A percentile compares a stretch with the other conserved stretches of the same genome.
phyloP scores from a whole-genome alignment of 2,329 filamentous ascomycete species.

The Penicillium sp. region DNA sequence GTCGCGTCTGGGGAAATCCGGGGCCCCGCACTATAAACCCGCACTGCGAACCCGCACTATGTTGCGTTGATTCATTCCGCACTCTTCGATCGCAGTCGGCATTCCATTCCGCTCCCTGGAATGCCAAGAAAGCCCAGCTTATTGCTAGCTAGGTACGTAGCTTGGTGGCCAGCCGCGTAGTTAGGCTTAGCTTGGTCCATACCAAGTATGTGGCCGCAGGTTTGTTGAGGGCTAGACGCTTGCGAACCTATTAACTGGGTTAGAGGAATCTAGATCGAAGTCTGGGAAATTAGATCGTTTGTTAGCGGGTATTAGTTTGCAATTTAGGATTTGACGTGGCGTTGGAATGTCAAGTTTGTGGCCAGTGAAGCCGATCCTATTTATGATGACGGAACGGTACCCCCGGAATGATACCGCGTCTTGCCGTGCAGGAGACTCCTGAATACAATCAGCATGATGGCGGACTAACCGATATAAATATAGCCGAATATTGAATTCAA shows the following conservation, averaged over 20 bases:
- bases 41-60: not conserved
- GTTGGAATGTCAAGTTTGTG: not conserved
- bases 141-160: not conserved
- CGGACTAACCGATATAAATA: not conserved
- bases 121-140: not conserved
- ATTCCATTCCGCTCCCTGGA: not conserved
- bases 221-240: not conserved
- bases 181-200: not conserved
- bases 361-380: not conserved
- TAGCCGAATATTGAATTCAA: not conserved
- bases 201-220: not conserved
- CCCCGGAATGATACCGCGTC: slow-evolving; percentile 2
- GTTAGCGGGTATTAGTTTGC: not conserved
- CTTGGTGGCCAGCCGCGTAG: not conserved
- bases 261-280: not conserved
- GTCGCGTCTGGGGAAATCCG: slow-evolving; percentile 1
- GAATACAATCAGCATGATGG: not conserved
- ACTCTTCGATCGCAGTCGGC: not conserved
- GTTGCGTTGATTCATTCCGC: not conserved
- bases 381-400: not conserved
- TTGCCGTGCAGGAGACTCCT: too few relatives aligned
- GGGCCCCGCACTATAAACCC: slow-evolving; percentile 5
- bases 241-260: not conserved
- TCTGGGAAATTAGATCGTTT: not conserved
- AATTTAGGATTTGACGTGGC: not conserved